Evolutionary conservation across 139 green algal species (phyloP), one percentile per base, ranked within the genome.

Genomic region (Micromonas commoda): DNA sequence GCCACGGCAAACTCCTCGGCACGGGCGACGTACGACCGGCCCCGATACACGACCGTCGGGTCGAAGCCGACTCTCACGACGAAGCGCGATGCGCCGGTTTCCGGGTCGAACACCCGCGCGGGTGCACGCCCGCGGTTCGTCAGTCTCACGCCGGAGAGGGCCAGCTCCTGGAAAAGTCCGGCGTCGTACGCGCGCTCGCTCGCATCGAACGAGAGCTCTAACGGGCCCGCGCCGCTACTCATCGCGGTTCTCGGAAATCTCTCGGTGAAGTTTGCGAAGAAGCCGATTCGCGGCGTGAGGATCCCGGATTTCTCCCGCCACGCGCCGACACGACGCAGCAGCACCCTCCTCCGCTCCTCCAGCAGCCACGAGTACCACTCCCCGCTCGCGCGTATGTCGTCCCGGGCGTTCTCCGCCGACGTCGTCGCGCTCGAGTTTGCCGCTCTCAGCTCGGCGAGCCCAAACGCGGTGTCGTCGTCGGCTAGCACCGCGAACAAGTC

Each of bases 1-100:
- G 23, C 64, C 23, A 71, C 13, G 26, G 23, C n/a, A 39, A 71
- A 71, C 64, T 71, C 64, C n/a, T 71, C 26, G 4, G n/a, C 28
- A 4, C 13, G 4, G 4, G 64, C 64, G n/a, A 13, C 28, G 64
- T 71, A 71, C 13, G 64, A 26, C 28, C 13, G 3, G 33, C 28
- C 28, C 23, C 23, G 13, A 13, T 29, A 71, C 26, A 38, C 16
- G 4, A 71, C 64, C 2, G 2, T 71, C 26, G 64, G 64, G 33
- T 71, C 29, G 28, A 71, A 71, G 4, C 26, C 32, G 21, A 57
- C 45, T 57, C 45, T 57, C 45, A 16, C 16, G 9, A 9, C 9
- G 16, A 57, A 9, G 45, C 45, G 45, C 45, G 45, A 16, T 9
- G 9, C 45, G 45, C 16, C 45, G 45, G 9, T 9, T 23, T 57